Conservation (phyloP, 805 yeast species). For the Hagleromyces aurorensis region DNA sequence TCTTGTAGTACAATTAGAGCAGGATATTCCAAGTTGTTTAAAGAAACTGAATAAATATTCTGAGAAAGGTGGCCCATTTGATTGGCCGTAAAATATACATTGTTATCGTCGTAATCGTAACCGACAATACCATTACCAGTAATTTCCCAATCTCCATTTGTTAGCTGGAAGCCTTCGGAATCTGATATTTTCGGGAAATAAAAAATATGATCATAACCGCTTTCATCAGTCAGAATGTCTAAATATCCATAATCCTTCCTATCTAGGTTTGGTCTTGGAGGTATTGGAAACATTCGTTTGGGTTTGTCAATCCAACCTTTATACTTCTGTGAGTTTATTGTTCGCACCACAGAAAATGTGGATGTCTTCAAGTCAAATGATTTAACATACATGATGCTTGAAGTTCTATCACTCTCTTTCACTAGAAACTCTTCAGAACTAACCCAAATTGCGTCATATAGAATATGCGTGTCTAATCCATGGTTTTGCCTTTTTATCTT, state of each 20-base stretch:
- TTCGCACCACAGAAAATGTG: slow-evolving; percentile 35
- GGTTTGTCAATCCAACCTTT: slow-evolving; percentile 55
- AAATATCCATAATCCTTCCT: slow-evolving; percentile 45
- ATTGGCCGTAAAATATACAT: slow-evolving; percentile 52
- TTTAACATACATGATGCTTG: slow-evolving; percentile 47
- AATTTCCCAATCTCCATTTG: slow-evolving; percentile 46
- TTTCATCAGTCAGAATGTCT: slow-evolving; percentile 45
- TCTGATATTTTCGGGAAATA: slow-evolving; percentile 43
- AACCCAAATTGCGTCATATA: slow-evolving; percentile 60
- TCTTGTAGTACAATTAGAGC: slow-evolving; percentile 13
- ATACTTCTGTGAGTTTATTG: slow-evolving; percentile 37
- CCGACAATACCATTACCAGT: slow-evolving; percentile 39
- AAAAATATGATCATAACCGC: slow-evolving; percentile 57
- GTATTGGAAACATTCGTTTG: slow-evolving; percentile 34
- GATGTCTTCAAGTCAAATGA: slow-evolving; percentile 31
- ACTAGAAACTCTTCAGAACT: slow-evolving; percentile 41
- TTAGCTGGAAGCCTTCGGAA: slow-evolving; percentile 35
- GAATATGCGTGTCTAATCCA: slow-evolving; percentile 41
- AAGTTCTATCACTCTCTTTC: slow-evolving; percentile 56
- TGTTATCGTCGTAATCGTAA: slow-evolving; percentile 39
- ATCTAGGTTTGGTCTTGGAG: slow-evolving; percentile 27
- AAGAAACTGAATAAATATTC: slow-evolving; percentile 46
- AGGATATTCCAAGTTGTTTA: slow-evolving; percentile 21
- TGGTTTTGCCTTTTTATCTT: slow-evolving; percentile 11
- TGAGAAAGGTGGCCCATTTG: slow-evolving; percentile 38